A percentile compares a stretch with the other conserved stretches of the same genome.
phyloP scores from a whole-genome alignment of 306 rosid species.

The Sphenostylis stenocarpa region DNA sequence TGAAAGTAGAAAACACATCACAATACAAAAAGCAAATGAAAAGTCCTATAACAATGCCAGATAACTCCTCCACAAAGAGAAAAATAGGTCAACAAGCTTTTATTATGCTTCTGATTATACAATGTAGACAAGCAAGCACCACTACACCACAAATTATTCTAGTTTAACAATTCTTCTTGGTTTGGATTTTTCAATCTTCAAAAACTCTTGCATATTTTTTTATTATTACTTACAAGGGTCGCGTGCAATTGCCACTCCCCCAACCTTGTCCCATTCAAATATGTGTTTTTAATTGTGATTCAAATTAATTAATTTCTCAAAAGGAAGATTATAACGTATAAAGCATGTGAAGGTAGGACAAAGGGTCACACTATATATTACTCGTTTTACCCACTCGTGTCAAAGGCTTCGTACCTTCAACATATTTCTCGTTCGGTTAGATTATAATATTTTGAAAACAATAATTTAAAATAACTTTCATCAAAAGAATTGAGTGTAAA shows the following conservation, averaged over 20 bases:
- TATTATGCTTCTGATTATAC: conserved; percentile 26
- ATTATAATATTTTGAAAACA: neutral
- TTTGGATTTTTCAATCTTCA: conserved; percentile 39
- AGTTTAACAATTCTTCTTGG: conserved; percentile 30
- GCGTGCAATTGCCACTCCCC: conserved; percentile 49
- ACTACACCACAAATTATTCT: conserved; percentile 38
- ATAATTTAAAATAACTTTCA: neutral
- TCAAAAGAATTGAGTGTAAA: neutral
- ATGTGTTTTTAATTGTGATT: conserved; percentile 33
- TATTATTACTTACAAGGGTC: conserved; percentile 32
- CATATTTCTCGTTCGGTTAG: neutral
- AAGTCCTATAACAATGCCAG: conserved; percentile 29
- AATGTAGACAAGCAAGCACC: conserved; percentile 44
- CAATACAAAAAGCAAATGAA: conserved; percentile 15
- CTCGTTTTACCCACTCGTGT: conserved; percentile 28
- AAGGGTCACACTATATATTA: conserved; percentile 26
- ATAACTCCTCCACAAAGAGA: conserved; percentile 40
- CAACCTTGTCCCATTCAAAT: conserved; percentile 35
- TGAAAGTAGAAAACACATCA: conserved; percentile 31
- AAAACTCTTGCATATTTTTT: conserved; percentile 27
- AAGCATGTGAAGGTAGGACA: conserved; percentile 38
- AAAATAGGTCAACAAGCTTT: conserved; percentile 39
- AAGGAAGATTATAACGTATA: conserved; percentile 29
- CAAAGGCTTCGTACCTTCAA: conserved; percentile 1
- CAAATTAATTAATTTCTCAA: conserved; percentile 21